Evolutionary conservation across 2,329 filamentous ascomycete species (phyloP).

Genomic region (Kalmusia sp.): DNA sequence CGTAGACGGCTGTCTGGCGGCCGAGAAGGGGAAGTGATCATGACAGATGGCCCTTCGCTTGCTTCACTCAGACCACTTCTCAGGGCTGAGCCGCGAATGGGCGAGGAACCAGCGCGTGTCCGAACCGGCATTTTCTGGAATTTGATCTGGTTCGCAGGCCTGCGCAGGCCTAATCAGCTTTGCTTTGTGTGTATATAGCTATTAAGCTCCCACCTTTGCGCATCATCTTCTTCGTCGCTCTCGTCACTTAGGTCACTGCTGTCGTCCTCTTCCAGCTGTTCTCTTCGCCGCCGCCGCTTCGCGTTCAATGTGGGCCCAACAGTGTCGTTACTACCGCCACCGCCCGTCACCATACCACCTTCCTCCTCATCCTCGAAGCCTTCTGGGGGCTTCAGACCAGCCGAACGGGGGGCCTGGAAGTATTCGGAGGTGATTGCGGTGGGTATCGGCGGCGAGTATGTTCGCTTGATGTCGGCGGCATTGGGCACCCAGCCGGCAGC

Average conservation of each 20-base stretch:
- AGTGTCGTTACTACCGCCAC: slow-evolving; percentile 69
- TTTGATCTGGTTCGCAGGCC: slow-evolving; percentile 87
- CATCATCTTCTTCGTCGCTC: slow-evolving; percentile 77
- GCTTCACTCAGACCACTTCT: slow-evolving; percentile 64
- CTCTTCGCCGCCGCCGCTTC: slow-evolving; percentile 71
- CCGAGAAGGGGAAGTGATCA: slow-evolving; percentile 63
- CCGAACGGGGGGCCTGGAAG: slow-evolving; percentile 73
- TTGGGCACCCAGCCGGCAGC: slow-evolving; percentile 81
- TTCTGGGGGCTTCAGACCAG: slow-evolving; percentile 58
- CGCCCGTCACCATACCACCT: slow-evolving; percentile 72
- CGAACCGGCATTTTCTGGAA: slow-evolving; percentile 96
- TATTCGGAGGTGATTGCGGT: slow-evolving; percentile 84
- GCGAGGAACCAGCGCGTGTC: slow-evolving; percentile 85
- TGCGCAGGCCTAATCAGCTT: slow-evolving; percentile 11
- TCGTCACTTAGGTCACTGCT: slow-evolving; percentile 86
- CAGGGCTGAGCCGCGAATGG: slow-evolving; percentile 58
- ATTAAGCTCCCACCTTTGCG: slow-evolving; percentile 39
- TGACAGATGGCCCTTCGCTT: slow-evolving; percentile 60
- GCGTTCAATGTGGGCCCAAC: slow-evolving; percentile 69
- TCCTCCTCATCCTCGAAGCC: slow-evolving; percentile 75
- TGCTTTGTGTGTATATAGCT: not conserved
- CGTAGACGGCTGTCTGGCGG: slow-evolving; percentile 58
- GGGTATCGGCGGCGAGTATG: slow-evolving; percentile 84
- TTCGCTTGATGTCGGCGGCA: slow-evolving; percentile 78
- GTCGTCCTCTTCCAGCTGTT: slow-evolving; percentile 83